Base-by-base conservation (phyloP, 768 basidiomycete genomes). In the Phylloporus sp. region DNA sequence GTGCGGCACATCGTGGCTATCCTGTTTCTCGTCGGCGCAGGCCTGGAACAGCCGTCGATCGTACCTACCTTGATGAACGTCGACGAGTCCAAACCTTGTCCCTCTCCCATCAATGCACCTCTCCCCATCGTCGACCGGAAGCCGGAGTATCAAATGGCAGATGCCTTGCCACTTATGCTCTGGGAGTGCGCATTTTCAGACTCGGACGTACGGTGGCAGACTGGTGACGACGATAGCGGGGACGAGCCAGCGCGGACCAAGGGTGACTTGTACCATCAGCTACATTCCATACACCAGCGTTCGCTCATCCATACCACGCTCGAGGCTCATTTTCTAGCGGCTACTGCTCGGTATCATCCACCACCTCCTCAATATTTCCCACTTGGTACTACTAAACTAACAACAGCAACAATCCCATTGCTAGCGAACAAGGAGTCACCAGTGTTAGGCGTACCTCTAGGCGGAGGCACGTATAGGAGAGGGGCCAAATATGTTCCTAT, bases 121-220 rank as follows among this genome's bases (percentile, higher is more conserved):
- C 69, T 76, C 12, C 71, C 79, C 32, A 65, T 84, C 15, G 78
- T 92, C 24, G 75, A 81, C 50, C 68, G 79, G 45, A 95, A 94
- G 66, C 95, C 95, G 3, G 81, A 83, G 43, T 98, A 97, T 65
- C 85, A 88, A 59, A 98, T 98, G 90, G 93, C 94, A 7, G 88
- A 95, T 58, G 86, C 82, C 1, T 76, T 97, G 0, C 95, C 95
- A 2, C 80, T 99, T 34, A 80, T 97, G 70, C 81, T 98, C 13
- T 95, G 93, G 88, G 85, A 91, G 23, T 95, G 93, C 62, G 82
- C 76, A 1, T 97, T 91, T 67, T 70, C 76, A 28, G 78, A 79
- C 24, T 73, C 71, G 16, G 81, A 83, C 34, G 76, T 95, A 8
- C 72, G 75, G 48, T 97, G 95, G 95, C 79, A 82, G 46, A 81